Conservation (phyloP, 1,139 yeast species). For the Kurtzmaniella quercitrusa region DNA sequence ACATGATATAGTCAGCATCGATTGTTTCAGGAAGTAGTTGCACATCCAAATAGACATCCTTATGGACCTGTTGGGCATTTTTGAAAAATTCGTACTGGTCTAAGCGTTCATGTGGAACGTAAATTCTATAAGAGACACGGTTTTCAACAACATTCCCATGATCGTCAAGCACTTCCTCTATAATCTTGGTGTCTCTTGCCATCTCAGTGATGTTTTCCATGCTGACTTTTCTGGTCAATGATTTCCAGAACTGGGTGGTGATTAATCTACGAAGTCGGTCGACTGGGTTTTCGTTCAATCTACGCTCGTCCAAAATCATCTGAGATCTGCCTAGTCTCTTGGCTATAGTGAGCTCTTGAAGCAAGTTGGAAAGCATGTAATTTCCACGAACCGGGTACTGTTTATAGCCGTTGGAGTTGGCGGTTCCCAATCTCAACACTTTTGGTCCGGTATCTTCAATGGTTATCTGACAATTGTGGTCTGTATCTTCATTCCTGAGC, state of each 20-base stretch:
- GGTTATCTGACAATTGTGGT: conserved; percentile 70
- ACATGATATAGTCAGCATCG: conserved; percentile 69
- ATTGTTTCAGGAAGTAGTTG: conserved; percentile 60
- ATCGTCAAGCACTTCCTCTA: conserved; percentile 44
- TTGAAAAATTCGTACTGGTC: conserved; percentile 74
- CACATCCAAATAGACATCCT: conserved; percentile 66
- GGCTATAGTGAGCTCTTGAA: conserved; percentile 89
- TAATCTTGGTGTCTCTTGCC: conserved; percentile 76
- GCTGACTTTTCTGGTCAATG: conserved; percentile 70
- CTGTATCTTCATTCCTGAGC: conserved; percentile 80
- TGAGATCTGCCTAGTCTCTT: conserved; percentile 73
- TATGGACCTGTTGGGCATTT: conserved; percentile 49
- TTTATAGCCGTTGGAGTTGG: conserved; percentile 75
- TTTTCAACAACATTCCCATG: conserved; percentile 22
- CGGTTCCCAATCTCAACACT: conserved; percentile 38
- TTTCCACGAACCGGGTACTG: conserved; percentile 80
- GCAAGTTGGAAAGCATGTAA: conserved; percentile 80
- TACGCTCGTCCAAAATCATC: conserved; percentile 74
- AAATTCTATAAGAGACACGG: conserved; percentile 62
- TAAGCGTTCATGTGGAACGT: conserved; percentile 64
- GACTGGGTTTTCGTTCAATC: conserved; percentile 88
- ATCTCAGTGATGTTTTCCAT: conserved; percentile 59
- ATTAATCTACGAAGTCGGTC: conserved; percentile 71
- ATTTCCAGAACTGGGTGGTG: conserved; percentile 75
- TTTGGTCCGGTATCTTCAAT: conserved; percentile 24